A percentile compares a stretch with the other conserved stretches of the same genome.
Evolutionary conservation across 768 basidiomycete species (phyloP).

Genomic region (Gyrodon lividus): DNA sequence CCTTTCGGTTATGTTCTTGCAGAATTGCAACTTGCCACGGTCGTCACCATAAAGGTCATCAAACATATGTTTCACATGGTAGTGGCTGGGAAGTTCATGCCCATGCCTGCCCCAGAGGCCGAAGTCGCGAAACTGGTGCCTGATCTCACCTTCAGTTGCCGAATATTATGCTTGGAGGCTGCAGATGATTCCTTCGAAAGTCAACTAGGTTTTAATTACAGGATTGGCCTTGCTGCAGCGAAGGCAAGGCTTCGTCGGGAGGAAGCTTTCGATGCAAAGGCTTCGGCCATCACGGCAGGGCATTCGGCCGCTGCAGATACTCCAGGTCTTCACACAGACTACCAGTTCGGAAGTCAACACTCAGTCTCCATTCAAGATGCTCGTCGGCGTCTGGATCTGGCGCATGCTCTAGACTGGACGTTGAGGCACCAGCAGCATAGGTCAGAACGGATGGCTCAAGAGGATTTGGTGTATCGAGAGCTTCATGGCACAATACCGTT

Average conservation of each 20-base stretch:
- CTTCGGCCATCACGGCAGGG: constrained; percentile 52
- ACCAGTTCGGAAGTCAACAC: constrained; percentile 62
- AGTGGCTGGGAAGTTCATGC: constrained; percentile 46
- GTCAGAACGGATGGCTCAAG: constrained; percentile 48
- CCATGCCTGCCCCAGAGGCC: constrained; percentile 60
- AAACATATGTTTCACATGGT: constrained; percentile 67
- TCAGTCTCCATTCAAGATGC: constrained; percentile 74
- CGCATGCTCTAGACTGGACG: constrained; percentile 75
- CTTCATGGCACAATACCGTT: constrained; percentile 40
- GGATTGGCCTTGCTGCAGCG: constrained; percentile 70
- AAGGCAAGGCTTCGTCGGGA: constrained; percentile 70
- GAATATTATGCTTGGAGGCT: constrained; percentile 70
- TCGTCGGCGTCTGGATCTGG: constrained; percentile 59
- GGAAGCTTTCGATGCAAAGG: constrained; percentile 78
- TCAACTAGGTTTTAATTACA: constrained; percentile 70
- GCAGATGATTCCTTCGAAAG: constrained; percentile 85
- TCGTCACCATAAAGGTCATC: constrained; percentile 66
- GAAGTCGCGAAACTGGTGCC: constrained; percentile 77
- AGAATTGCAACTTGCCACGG: constrained; percentile 71
- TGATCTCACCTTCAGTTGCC: constrained; percentile 54
- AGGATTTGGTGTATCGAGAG: constrained; percentile 44
- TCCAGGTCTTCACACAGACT: constrained; percentile 47
- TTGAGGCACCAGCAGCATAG: constrained; percentile 49
- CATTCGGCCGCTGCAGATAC: constrained; percentile 30
- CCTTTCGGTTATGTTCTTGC: constrained; percentile 77